Evolutionary conservation across 305 asterid species (phyloP), one percentile per base, ranked within the genome.

Genomic region (Euphrasia arctica): DNA sequence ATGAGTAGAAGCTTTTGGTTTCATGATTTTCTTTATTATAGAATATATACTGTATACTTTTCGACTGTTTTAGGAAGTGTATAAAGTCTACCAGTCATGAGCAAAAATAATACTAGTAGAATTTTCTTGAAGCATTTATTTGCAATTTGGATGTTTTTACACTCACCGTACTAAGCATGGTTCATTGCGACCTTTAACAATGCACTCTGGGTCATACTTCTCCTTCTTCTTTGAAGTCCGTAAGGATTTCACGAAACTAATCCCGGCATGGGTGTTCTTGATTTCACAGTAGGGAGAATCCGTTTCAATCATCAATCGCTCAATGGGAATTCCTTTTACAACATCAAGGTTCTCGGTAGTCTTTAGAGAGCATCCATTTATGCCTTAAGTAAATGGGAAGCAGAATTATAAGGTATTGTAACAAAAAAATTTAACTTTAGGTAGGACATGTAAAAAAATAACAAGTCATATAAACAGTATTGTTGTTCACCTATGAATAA

Each of bases 231-330:
- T 90, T 11, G 97, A 90, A 66, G 94, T 80, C 98, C 96, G 90
- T 27, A 70, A 66, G 45, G 98, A 84, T 78, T 80, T 87, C 75
- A 92, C 86, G 34, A 78, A 83, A 41, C 67, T 75, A 62, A 80
- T 80, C 71, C 96, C 98, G 0, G 98, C 91, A 77, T 84, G 95
- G 9, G 95, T 84, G 70, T 79, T 92, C 80, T 88, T 92, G 69
- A 92, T 90, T 78, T 87, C 98, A 68, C 96, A 92, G 68, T 92
- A 92, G 12, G 98, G 97, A 42, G 98, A 87, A 78, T 92, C 98
- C 3, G 97, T 92, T 76, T 92, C 98, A 57, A 90, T 90, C 97
- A 92, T 87, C 87, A 92, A 78, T 64, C 89, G 74, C 67, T 86
- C 91, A 32, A 75, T 31, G 12, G 96, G 96, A 73, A 92, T 90